Conservation (phyloP, 306 rosid species). For the Cucurbita argyrosperma region DNA sequence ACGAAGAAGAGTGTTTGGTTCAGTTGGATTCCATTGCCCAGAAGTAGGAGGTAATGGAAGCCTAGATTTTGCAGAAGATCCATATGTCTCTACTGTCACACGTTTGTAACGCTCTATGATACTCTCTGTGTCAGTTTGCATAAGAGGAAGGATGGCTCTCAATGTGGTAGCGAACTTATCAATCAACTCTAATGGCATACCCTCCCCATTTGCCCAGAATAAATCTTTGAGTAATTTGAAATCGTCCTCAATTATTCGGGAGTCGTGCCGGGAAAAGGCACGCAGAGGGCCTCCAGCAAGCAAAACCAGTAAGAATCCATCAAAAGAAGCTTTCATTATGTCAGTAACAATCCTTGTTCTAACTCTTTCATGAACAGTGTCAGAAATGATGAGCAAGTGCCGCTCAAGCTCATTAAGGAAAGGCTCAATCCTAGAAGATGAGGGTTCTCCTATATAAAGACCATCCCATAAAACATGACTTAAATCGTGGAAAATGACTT, state of each 20-base stretch:
- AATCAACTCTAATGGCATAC: slow-evolving; percentile 74
- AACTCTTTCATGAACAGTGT: slow-evolving; percentile 62
- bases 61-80: slow-evolving; percentile 70
- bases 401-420: slow-evolving; percentile 70
- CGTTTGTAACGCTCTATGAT: slow-evolving; percentile 67
- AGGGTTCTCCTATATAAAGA: slow-evolving; percentile 66
- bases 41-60: slow-evolving; percentile 93
- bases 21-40: slow-evolving; percentile 85
- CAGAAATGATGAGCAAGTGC: slow-evolving; percentile 45
- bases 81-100: slow-evolving; percentile 54
- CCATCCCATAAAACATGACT: slow-evolving; percentile 70
- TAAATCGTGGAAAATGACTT: slow-evolving; percentile 70
- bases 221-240: slow-evolving; percentile 65
- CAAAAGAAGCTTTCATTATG: slow-evolving; percentile 94
- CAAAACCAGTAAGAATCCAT: slow-evolving; percentile 82
- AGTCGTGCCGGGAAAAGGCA: slow-evolving; percentile 59
- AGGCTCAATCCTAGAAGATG: slow-evolving; percentile 73
- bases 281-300: slow-evolving; percentile 98
- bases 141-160: slow-evolving; percentile 68
- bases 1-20: slow-evolving; percentile 85
- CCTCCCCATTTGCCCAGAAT: slow-evolving; percentile 92
- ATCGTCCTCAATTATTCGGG: slow-evolving; percentile 78
- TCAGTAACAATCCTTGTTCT: slow-evolving; percentile 71
- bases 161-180: slow-evolving; percentile 60
- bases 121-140: slow-evolving; percentile 65